Conservation (phyloP, 768 basidiomycete species). For the Gloeophyllum trabeum region DNA sequence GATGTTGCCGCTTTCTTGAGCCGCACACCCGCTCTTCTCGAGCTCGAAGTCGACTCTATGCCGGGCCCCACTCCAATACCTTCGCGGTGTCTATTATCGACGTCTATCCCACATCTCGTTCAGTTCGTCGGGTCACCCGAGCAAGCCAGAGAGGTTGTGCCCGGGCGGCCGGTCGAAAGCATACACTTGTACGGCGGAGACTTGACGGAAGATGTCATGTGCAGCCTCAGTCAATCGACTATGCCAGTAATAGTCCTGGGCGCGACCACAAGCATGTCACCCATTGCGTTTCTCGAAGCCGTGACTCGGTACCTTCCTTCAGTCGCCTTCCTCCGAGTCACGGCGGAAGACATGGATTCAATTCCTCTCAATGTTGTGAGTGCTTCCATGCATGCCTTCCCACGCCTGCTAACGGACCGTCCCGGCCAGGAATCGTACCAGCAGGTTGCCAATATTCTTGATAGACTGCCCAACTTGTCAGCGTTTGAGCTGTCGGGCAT, state of each 20-base stretch:
- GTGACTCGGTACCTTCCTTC: slow-evolving; percentile 47
- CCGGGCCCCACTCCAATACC: slow-evolving; percentile 17
- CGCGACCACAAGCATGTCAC: slow-evolving; percentile 45
- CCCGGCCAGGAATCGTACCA: slow-evolving; percentile 45
- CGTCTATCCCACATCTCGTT: slow-evolving; percentile 31
- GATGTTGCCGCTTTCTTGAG: slow-evolving; percentile 49
- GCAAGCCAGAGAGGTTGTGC: slow-evolving; percentile 44
- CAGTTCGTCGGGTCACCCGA: slow-evolving; percentile 54
- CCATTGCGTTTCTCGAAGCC: slow-evolving; percentile 42
- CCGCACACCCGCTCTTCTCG: slow-evolving; percentile 38
- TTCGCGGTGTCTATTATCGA: slow-evolving; percentile 13
- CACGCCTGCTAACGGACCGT: slow-evolving; percentile 3
- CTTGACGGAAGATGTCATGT: slow-evolving; percentile 44
- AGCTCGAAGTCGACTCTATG: slow-evolving; percentile 41
- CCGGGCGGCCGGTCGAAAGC: slow-evolving; percentile 53
- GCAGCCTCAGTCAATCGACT: slow-evolving; percentile 36
- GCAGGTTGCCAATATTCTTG: slow-evolving; percentile 44
- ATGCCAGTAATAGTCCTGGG: slow-evolving; percentile 43
- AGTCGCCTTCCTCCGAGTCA: slow-evolving; percentile 57
- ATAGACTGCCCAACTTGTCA: slow-evolving; percentile 47
- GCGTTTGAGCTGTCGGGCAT: slow-evolving; percentile 69
- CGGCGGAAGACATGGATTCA: slow-evolving; percentile 25
- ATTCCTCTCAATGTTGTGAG: slow-evolving; percentile 20
- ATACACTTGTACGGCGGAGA: slow-evolving; percentile 54
- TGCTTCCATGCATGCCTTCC: not conserved